Base-by-base conservation (phyloP, 2,329 filamentous ascomycete species). In the Grosmannia penicillata region DNA sequence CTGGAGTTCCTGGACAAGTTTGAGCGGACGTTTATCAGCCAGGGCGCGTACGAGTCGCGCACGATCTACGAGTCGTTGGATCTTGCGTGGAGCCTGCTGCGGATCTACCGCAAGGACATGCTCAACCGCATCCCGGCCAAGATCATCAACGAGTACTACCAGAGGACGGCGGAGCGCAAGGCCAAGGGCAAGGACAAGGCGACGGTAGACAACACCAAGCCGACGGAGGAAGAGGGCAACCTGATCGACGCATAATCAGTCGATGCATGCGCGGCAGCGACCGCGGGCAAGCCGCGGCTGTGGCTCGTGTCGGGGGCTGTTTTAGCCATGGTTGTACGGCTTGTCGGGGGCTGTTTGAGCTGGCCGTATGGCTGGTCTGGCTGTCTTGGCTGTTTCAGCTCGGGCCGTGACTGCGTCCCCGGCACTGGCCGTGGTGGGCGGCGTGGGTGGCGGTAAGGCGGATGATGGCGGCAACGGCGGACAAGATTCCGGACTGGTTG, bases 1-100 rank as follows among this genome's bases (percentile, higher is more conserved):
- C 91, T 98, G 27, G 91, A 98, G 61, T 98, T 98, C 70, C 66
- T 98, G 51, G 89, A 96, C 56, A 96, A 96, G 65, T 98, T 98
- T 56, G 91, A 98, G 67, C 80, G 82, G 47, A 84, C 82, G 42
- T 98, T 96, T 63, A 93, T 98, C 59, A 70, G 72, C 46, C 91
- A 98, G 62, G 84, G 83, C 38, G 68, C 86, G 15, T 98, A 98
- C 64, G 91, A 98, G 63, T 80, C 81, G 48, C 81, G 91, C 52
- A 79, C 71, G 46, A 94, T 98, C 55, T 87, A 75, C 61, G 91
- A 98, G 61, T 93, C 85, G 33, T 74, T 98, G 45, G 93, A 98
- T 53, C 75, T 93, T 51, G 93, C 91, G 30, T 98, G 91, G 91
- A 89, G 85, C 55, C 65, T 98, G 59, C 77, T 98, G 49, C 78